A percentile compares a stretch with the other conserved stretches of the same genome.
These are phyloP conservation scores for Suillus subalutaceus DNA, from an alignment of 768 basidiomycete genomes.

Conservation along the genomic window DNA sequence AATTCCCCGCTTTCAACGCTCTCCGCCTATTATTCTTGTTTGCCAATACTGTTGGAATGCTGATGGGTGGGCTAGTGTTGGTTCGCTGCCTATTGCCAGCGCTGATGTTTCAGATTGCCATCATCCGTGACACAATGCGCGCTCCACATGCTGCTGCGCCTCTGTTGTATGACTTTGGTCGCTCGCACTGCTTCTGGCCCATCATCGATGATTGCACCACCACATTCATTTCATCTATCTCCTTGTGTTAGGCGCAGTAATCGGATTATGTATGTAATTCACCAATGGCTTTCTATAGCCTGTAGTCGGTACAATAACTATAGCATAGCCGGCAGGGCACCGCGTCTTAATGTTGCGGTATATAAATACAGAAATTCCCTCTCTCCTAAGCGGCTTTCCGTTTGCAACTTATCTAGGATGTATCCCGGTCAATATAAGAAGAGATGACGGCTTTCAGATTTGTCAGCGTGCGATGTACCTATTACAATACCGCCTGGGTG, in stretches of 20 bases:
- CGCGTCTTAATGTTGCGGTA: too few species aligned
- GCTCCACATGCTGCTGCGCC: background rate
- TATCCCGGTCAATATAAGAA: background rate
- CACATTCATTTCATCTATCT: background rate
- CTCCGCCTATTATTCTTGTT: background rate
- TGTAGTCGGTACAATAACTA: too few species aligned
- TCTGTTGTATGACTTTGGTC: background rate
- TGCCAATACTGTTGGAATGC: background rate
- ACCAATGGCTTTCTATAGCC: background rate
- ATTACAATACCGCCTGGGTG: background rate
- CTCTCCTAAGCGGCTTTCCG: background rate
- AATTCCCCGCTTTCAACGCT: background rate
- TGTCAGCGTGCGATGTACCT: background rate
- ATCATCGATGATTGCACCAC: background rate
- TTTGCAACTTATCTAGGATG: background rate
- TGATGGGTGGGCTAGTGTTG: background rate
- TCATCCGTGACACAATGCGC: background rate
- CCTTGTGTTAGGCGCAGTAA: background rate
- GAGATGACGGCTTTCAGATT: background rate
- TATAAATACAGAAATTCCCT: too few species aligned
- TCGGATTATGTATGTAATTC: background rate
- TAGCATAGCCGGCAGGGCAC: too few species aligned
- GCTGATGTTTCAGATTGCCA: background rate
- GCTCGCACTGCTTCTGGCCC: background rate
- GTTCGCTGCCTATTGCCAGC: background rate